Percentiles rank a stretch among this genome's conserved stretches.
Evolutionary conservation across 345 rosid species (phyloP).

Genomic region (thale cress (Arabidopsis thaliana)): TAIR10.1 NC_003074.8:21091501-21092000

Average conservation of each 20-base stretch:
- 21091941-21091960: conserved; percentile 75
- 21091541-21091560: conserved; percentile 93
- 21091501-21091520: conserved; percentile 80
- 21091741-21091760: conserved; percentile 34
- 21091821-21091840: not conserved
- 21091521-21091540: conserved; percentile 82
- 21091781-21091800: conserved; percentile 11
- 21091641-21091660: conserved; percentile 82
- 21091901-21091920: conserved; percentile 68
- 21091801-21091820: not conserved
- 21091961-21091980: conserved; percentile 67
- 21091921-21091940: conserved; percentile 82
- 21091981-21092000: not conserved
- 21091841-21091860: conserved; percentile 70
- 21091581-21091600: not conserved
- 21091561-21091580: conserved; percentile 26
- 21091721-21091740: conserved; percentile 55
- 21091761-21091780: conserved; percentile 15
- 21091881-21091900: conserved; percentile 68
- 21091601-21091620: not conserved
- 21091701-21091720: conserved; percentile 87
- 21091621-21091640: conserved; percentile 16
- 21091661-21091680: conserved; percentile 84
- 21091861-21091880: conserved; percentile 82
- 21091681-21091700: conserved; percentile 79